Evolutionary conservation across 306 rosid genomes (phyloP), one percentile per base, ranked within the genome.

Genomic region (Abrus precatorius): DNA sequence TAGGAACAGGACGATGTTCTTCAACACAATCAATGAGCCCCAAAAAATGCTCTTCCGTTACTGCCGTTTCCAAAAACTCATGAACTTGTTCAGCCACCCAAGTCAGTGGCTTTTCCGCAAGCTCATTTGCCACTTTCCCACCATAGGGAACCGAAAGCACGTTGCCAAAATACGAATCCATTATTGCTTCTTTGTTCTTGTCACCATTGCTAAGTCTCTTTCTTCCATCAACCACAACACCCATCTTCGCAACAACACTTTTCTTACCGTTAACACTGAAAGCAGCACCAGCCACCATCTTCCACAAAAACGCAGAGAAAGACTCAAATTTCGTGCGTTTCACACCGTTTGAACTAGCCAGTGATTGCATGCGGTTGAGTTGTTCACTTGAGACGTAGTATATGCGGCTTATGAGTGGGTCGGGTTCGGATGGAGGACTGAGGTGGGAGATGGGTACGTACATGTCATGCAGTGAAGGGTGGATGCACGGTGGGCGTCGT

Each of bases 11-110:
- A 0, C 94, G 84, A 7, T 85, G 90, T 1, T 84, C 84, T 86
- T 93, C 98, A 56, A 90, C 93, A 97, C 98, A 93, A 65, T 93
- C 98, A 36, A 93, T 85, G 0, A 91, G 86, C 7, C 95, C 90
- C 10, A 91, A 59, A 76, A 93, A 93, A 45, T 93, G 98, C 9
- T 90, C 95, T 61, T 86, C 61, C 0, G 80, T 89, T 9, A 67
- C 75, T 0, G 92, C 91, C 7, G 2, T 33, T 3, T 36, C 43
- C 59, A 92, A 57, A 7, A 92, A 84, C 2, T 83, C 59, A 0
- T 86, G 87, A 48, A 94, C 91, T 57, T 77, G 73, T 14, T 82
- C 56, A 0, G 89, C 94, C 10, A 94, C 20, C 20, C 87, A 85
- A 75, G 79, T 34, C 64, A 94, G 10, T 3, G 97, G 80, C 53